Evolutionary conservation across 2,329 filamentous ascomycete genomes (phyloP).

Genomic region (Pseudogymnoascus verrucosus): DNA sequence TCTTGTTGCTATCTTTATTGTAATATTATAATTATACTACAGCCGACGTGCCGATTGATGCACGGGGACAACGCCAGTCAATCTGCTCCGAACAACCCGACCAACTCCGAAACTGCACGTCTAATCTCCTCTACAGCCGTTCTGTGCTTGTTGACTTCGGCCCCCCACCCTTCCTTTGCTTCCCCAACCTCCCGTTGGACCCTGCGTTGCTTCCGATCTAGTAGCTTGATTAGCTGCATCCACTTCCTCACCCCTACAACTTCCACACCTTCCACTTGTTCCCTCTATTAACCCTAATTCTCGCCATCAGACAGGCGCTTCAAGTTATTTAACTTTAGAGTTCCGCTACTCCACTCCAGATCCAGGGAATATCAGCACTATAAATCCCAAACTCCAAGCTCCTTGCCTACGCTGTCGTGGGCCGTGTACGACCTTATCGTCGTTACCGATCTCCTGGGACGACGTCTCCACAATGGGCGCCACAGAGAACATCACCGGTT

Average conservation of each 20-base stretch:
- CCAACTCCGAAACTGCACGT: not conserved
- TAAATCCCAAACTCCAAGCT: not conserved
- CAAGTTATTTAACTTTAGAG: not conserved
- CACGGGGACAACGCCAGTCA: not conserved
- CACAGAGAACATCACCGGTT: not conserved
- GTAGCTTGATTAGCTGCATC: not conserved
- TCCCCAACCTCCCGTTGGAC: not conserved
- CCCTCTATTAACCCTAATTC: not conserved
- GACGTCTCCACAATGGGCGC: slow-evolving; percentile 3
- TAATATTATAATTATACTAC: not conserved
- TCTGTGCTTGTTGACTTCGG: not conserved
- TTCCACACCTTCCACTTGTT: not conserved
- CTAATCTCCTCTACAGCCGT: not conserved
- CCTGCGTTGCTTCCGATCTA: not conserved
- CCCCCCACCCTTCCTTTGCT: not conserved
- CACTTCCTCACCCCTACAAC: not conserved
- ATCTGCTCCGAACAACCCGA: not conserved
- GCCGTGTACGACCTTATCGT: not conserved
- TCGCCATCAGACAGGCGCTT: not conserved
- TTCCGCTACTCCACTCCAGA: not conserved
- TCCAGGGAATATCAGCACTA: not conserved
- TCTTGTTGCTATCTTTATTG: not conserved
- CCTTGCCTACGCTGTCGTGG: not conserved
- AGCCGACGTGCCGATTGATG: not conserved
- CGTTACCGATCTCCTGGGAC: slow-evolving; percentile 4